phyloP scores from a whole-genome alignment of 495 filamentous ascomycete genomes.

The Geopyxis carbonaria region DNA sequence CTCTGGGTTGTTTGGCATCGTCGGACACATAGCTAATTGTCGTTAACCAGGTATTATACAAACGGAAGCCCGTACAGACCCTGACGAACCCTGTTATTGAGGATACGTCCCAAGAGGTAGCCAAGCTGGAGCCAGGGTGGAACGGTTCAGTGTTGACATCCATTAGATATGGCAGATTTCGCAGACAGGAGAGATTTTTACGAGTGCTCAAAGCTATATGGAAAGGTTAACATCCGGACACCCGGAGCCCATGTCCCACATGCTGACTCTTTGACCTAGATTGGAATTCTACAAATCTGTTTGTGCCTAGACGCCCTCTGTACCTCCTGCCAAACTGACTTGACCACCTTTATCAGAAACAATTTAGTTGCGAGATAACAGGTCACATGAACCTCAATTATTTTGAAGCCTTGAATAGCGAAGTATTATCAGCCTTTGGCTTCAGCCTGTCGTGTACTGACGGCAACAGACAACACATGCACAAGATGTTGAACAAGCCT shows the following conservation, averaged over 20 bases:
- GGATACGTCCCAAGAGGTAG: constrained; percentile 24
- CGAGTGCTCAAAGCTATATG: constrained; percentile 75
- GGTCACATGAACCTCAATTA: constrained; percentile 87
- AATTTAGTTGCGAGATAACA: constrained; percentile 88
- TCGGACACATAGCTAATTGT: too few species aligned
- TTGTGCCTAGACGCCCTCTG: too few species aligned
- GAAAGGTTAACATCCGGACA: constrained; percentile 40
- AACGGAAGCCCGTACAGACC: constrained; percentile 86
- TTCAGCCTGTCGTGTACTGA: neutral
- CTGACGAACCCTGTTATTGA: constrained; percentile 52
- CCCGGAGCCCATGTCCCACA: neutral
- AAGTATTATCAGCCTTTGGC: constrained; percentile 37
- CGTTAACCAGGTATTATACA: constrained; percentile 77
- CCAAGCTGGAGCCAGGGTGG: neutral
- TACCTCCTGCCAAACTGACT: neutral
- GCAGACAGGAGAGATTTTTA: constrained; percentile 79
- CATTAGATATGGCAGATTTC: constrained; percentile 76
- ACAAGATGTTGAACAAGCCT: constrained; percentile 72
- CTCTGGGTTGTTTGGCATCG: too few species aligned
- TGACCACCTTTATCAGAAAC: constrained; percentile 35
- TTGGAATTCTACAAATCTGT: constrained; percentile 91
- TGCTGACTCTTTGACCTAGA: constrained; percentile 29
- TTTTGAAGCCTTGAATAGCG: constrained; percentile 81
- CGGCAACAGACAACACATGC: constrained; percentile 54
- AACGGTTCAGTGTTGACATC: constrained; percentile 3